Base-by-base conservation (phyloP, 2,329 filamentous ascomycete species). In the Mollisia scopiformis region DNA sequence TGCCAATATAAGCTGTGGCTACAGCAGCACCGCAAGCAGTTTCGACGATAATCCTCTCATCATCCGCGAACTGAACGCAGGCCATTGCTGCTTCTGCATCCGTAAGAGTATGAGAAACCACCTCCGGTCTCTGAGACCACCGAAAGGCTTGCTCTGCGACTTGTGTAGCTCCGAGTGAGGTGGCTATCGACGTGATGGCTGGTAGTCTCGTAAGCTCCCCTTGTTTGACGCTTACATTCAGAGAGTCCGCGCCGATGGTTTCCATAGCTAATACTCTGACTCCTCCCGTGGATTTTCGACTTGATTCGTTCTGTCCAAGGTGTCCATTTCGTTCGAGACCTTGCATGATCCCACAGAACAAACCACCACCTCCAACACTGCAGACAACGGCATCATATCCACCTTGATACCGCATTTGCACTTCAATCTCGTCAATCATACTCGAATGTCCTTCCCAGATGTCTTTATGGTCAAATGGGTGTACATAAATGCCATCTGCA, bases 21-120 rank as follows among this genome's bases (percentile, higher is more conserved):
- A 96, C 76, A 57, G 89, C 91, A 6, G 94, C 92, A 1, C 93
- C 93, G 73, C 94, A 97, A 0, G 93, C 88, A 39, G 89, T 80
- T 78, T 98, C 94, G 2, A 96, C 91, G 62, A 97, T 79, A 59
- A 94, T 77, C 31, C 89, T 80, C 68, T 93, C 91, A 62, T 96
- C 92, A 69, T 97, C 91, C 6, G 91, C 89, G 62, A 97, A 88
- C 19, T 85, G 81, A 71, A 89, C 87, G 58, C 89, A 90, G 2
- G 88, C 92, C 75, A 88, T 84, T 25, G 91, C 92, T 0, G 94
- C 93, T 71, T 95, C 91, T 5, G 86, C 87, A 69, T 96, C 92
- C 2, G 80, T 82, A 6, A 95, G 79, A 0, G 75, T 77, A 10
- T 61, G 51, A 28, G 60, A 65, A 10, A 41, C 57, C 21, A 71